Conservation (phyloP, 345 rosid species). For the Lepidium africanum region DNA sequence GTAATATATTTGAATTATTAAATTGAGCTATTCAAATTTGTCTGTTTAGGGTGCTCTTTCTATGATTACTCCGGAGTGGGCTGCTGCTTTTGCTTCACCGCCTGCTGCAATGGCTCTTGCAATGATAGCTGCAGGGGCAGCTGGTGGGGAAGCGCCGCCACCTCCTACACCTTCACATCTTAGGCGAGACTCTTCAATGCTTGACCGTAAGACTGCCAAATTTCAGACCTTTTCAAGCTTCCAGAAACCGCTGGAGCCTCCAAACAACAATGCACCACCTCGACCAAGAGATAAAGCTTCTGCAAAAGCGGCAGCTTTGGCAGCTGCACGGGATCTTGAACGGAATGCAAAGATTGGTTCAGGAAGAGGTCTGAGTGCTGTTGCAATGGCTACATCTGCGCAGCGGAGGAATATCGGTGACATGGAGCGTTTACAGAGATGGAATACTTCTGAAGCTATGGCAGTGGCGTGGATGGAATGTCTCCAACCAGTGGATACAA, state of each 20-base stretch:
- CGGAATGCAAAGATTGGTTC: slow-evolving; percentile 97
- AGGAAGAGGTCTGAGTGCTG: slow-evolving; percentile 98
- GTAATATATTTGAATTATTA: neutral
- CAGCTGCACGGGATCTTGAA: slow-evolving; percentile 99
- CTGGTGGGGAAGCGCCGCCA: slow-evolving; percentile 75
- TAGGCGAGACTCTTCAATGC: slow-evolving; percentile 77
- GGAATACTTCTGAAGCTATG: slow-evolving; percentile 97
- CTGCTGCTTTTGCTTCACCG: slow-evolving; percentile 99
- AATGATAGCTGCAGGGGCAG: slow-evolving; percentile 99
- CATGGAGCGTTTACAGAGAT: slow-evolving; percentile 85
- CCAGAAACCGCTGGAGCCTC: slow-evolving; percentile 64
- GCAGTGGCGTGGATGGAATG: slow-evolving; percentile 99
- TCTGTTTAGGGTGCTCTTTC: slow-evolving; percentile 77
- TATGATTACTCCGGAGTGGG: slow-evolving; percentile 95
- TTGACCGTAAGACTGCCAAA: slow-evolving; percentile 69
- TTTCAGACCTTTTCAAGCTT: slow-evolving; percentile 90
- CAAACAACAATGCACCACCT: slow-evolving; percentile 52
- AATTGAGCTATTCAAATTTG: neutral
- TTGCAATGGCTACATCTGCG: slow-evolving; percentile 99
- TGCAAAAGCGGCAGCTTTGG: slow-evolving; percentile 98
- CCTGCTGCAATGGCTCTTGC: slow-evolving; percentile 99
- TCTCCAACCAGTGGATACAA: slow-evolving; percentile 84
- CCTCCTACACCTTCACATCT: slow-evolving; percentile 56
- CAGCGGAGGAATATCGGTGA: slow-evolving; percentile 87
- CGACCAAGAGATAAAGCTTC: slow-evolving; percentile 91